Percentiles rank a stretch among this genome's conserved stretches.
These are phyloP conservation scores for Solanum chacoense DNA, from an alignment of 305 asterid genomes.

Conservation along the genomic window DNA sequence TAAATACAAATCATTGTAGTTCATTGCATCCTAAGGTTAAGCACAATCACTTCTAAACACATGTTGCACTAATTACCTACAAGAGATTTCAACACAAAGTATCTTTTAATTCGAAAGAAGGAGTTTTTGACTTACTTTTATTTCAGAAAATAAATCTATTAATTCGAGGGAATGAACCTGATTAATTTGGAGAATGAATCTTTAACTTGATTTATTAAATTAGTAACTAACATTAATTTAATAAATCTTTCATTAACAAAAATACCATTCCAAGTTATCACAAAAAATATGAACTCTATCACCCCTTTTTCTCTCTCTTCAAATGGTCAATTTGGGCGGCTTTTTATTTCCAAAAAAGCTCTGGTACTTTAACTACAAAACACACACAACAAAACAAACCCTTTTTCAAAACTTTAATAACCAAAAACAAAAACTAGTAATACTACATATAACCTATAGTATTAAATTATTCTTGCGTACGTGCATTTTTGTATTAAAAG, in stretches of 20 bases:
- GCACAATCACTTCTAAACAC: background rate
- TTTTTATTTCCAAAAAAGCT: conserved; percentile 2
- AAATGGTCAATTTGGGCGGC: conserved; percentile 61
- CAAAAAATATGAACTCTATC: background rate
- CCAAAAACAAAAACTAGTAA: background rate
- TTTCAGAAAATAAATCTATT: background rate
- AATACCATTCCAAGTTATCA: background rate
- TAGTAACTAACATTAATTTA: background rate
- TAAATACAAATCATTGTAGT: background rate
- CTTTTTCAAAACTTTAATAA: background rate
- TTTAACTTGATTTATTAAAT: background rate
- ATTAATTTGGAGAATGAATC: background rate
- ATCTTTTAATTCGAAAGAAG: background rate
- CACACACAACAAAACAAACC: background rate
- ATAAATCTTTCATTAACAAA: background rate
- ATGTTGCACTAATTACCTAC: background rate
- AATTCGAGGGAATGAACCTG: background rate
- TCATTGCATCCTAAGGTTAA: background rate
- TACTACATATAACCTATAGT: conserved; percentile 2
- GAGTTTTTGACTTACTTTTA: background rate
- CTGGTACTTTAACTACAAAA: background rate
- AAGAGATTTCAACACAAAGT: background rate
- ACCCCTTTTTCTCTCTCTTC: background rate
- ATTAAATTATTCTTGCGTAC: conserved; percentile 14
- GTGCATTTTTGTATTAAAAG: conserved; percentile 31